A percentile compares a stretch with the other conserved stretches of the same genome.
phyloP scores from a whole-genome alignment of 805 yeast species.

The Candida xyloterini region DNA sequence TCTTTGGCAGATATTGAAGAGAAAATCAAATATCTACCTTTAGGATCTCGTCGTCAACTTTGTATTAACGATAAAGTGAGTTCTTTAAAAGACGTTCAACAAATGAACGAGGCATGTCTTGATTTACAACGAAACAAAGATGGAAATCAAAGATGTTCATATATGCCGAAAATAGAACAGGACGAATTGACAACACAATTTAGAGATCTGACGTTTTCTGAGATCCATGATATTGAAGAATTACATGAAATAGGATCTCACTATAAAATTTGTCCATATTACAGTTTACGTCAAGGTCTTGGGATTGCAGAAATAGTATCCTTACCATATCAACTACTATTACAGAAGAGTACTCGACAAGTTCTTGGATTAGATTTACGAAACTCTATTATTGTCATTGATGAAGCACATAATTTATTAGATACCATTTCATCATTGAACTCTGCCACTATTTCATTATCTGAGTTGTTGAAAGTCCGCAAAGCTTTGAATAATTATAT shows the following conservation, averaged over 20 bases:
- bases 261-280: constrained; percentile 74
- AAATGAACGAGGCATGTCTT: constrained; percentile 76
- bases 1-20: constrained; percentile 48
- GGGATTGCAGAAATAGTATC: constrained; percentile 71
- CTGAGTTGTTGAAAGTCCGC: constrained; percentile 46
- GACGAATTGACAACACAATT: constrained; percentile 39
- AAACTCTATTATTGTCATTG: constrained; percentile 72
- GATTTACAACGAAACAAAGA: constrained; percentile 53
- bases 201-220: constrained; percentile 52
- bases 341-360: constrained; percentile 59
- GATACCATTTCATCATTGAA: constrained; percentile 72
- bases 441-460: constrained; percentile 53
- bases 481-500: constrained; percentile 54
- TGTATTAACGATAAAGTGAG: constrained; percentile 70
- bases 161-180: constrained; percentile 36
- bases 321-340: constrained; percentile 77
- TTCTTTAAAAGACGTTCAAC: constrained; percentile 43
- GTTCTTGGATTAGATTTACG: constrained; percentile 56
- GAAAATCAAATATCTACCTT: constrained; percentile 61
- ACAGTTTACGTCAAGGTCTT: constrained; percentile 59
- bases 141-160: constrained; percentile 37
- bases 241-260: constrained; percentile 56
- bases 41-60: constrained; percentile 82
- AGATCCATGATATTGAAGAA: constrained; percentile 78
- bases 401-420: constrained; percentile 87